phyloP scores from a whole-genome alignment of 1,139 yeast species.

The Yamadazyma atlantica region DNA sequence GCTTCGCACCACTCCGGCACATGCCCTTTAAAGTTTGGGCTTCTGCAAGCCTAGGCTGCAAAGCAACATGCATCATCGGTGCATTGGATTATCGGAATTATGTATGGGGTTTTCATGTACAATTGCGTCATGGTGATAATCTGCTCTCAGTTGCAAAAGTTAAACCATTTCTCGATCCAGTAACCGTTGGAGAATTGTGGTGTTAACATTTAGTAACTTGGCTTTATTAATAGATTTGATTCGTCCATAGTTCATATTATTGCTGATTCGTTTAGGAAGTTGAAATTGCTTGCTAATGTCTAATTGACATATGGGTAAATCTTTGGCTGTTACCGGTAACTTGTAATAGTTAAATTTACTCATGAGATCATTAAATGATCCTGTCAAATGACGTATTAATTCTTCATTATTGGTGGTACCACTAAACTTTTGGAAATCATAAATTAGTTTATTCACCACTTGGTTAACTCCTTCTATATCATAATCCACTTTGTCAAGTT shows the following conservation, averaged over 20 bases:
- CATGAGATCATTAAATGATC: slow-evolving; percentile 6
- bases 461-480: slow-evolving; percentile 7
- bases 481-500: slow-evolving; percentile 4
- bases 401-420: slow-evolving; percentile 2
- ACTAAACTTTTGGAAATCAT: slow-evolving; percentile 8
- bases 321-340: not conserved
- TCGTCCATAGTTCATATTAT: not conserved
- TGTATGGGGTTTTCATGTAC: not conserved
- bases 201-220: slow-evolving; percentile 1
- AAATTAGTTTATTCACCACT: slow-evolving; percentile 6
- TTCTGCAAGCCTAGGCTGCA: too few species aligned
- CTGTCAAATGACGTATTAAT: slow-evolving; percentile 8
- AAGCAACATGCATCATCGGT: too few species aligned
- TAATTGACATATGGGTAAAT: not conserved
- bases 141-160: too few species aligned
- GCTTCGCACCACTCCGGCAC: too few species aligned
- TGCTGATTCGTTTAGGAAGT: not conserved
- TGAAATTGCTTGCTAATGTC: not conserved
- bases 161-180: too few species aligned
- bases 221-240: not conserved
- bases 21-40: too few species aligned
- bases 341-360: slow-evolving; percentile 8
- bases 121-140: not conserved
- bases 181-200: slow-evolving; percentile 5
- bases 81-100: too few species aligned